Evolutionary conservation across 257 asterid genomes (phyloP).

Genomic region (Galeopsis tetrahit): DNA sequence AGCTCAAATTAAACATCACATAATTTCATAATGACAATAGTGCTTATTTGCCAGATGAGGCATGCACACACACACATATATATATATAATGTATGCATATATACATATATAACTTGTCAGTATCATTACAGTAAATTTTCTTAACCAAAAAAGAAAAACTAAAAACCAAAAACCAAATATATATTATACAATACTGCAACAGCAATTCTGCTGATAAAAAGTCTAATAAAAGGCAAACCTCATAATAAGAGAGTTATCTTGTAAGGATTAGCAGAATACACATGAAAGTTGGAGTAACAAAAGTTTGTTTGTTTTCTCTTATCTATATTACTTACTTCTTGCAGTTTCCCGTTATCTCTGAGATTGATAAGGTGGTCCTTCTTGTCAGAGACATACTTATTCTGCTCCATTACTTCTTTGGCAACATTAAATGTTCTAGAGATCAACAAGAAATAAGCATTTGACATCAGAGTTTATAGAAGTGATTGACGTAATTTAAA

Average conservation of each 20-base stretch:
- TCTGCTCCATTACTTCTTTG: slow-evolving; percentile 74
- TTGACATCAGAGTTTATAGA: slow-evolving; percentile 21
- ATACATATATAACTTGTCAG: not conserved
- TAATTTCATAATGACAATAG: not conserved
- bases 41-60: not conserved
- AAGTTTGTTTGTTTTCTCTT: not conserved
- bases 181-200: not conserved
- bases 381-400: slow-evolving; percentile 74
- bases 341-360: slow-evolving; percentile 68
- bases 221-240: not conserved
- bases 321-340: slow-evolving; percentile 65
- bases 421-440: slow-evolving; percentile 74
- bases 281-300: slow-evolving; percentile 16
- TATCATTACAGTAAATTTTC: not conserved
- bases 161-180: not conserved
- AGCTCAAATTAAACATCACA: slow-evolving; percentile 19
- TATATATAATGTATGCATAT: not conserved
- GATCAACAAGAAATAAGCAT: slow-evolving; percentile 38
- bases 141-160: not conserved
- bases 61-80: not conserved
- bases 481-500: slow-evolving; percentile 19
- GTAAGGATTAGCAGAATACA: slow-evolving; percentile 23
- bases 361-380: slow-evolving; percentile 72
- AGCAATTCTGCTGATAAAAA: not conserved
- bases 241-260: not conserved